Conservation (phyloP, 495 filamentous ascomycete genomes). For the Xylaria grammica region DNA sequence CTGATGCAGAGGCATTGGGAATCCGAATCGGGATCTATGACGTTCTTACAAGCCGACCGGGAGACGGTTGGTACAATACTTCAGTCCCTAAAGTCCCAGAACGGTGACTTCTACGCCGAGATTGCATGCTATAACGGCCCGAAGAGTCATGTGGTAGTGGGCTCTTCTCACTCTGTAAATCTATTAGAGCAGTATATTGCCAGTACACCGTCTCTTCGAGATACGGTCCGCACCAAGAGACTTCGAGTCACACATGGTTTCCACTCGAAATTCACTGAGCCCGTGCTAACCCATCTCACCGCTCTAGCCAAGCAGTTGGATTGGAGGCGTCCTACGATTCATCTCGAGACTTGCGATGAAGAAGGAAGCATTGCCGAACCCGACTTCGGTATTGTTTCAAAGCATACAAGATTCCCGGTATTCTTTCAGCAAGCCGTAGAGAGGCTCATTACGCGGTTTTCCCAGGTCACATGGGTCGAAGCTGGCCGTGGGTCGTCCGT, state of each 20-base stretch:
- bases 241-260: conserved; percentile 51
- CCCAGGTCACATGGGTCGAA: conserved; percentile 36
- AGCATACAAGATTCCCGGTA: conserved; percentile 47
- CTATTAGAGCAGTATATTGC: conserved; percentile 21
- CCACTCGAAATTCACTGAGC: conserved; percentile 48
- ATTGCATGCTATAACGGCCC: conserved; percentile 51
- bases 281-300: conserved; percentile 30
- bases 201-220: conserved; percentile 4
- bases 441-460: conserved; percentile 31
- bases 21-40: conserved; percentile 55
- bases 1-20: conserved; percentile 56
- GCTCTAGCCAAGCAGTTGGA: background rate
- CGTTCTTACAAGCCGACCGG: conserved; percentile 38
- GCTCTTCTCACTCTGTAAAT: conserved; percentile 31
- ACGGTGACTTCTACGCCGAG: conserved; percentile 27
- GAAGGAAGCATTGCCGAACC: background rate
- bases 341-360: conserved; percentile 12
- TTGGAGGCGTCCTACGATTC: conserved; percentile 5
- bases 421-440: conserved; percentile 49
- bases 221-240: conserved; percentile 28
- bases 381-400: conserved; percentile 14
- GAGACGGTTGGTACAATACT: conserved; percentile 1
- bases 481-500: conserved; percentile 37
- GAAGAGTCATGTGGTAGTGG: conserved; percentile 39
- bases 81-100: conserved; percentile 17